These are phyloP conservation scores for Globisporangium polare DNA, from an alignment of 352 stramenopile genomes.

Conservation along the genomic window DNA sequence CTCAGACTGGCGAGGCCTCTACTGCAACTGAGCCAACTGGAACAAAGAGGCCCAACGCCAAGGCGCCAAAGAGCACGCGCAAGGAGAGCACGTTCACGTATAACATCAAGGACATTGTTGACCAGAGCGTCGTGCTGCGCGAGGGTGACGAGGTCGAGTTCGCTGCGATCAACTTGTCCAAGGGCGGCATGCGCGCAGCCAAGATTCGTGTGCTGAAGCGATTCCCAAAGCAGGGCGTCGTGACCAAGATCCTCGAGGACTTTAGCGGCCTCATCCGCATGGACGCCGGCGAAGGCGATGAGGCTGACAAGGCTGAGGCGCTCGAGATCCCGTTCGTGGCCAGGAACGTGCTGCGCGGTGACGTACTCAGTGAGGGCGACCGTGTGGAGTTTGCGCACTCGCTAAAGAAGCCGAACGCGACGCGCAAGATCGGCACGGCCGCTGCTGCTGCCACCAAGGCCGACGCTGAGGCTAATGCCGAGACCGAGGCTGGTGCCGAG, in stretches of 20 bases:
- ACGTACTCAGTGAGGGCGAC: constrained; percentile 59
- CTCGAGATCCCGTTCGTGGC: constrained; percentile 42
- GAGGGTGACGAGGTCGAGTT: constrained; percentile 77
- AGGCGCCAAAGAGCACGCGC: constrained; percentile 11
- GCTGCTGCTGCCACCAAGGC: constrained; percentile 14
- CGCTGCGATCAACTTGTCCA: constrained; percentile 34
- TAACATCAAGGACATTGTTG: constrained; percentile 64
- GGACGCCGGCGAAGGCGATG: constrained; percentile 20
- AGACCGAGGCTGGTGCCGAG: constrained; percentile 12
- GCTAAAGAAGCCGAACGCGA: constrained; percentile 28
- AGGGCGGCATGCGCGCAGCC: constrained; percentile 44
- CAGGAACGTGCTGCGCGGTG: constrained; percentile 53
- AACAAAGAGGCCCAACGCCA: constrained; percentile 16
- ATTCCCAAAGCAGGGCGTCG: constrained; percentile 55
- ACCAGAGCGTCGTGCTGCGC: constrained; percentile 50
- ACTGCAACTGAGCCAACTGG: not conserved
- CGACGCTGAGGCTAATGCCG: constrained; percentile 13
- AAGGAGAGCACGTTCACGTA: constrained; percentile 39
- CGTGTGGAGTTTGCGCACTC: constrained; percentile 66
- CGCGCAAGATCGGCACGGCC: constrained; percentile 24
- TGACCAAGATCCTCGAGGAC: constrained; percentile 44
- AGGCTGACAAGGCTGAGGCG: constrained; percentile 12
- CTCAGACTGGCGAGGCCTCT: not conserved
- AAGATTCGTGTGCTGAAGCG: constrained; percentile 53
- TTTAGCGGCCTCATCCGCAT: constrained; percentile 53